Evolutionary conservation across 164 flowering plant genomes (phyloP), one percentile per base, ranked within the genome.

Genomic region (Dillenia suffruticosa): DNA sequence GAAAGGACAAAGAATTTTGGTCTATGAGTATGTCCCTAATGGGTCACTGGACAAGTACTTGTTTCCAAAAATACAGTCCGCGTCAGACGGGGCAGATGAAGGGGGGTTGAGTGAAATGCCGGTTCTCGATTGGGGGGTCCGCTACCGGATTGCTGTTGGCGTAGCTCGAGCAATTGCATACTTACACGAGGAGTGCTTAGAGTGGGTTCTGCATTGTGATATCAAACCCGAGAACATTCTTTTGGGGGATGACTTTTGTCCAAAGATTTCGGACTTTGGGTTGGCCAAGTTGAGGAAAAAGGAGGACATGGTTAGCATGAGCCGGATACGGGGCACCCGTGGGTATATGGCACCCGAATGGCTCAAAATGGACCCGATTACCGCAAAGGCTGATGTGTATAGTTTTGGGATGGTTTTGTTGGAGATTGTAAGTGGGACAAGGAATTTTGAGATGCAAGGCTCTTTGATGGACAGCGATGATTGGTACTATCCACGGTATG

Each of bases 271-370:
- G 1, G 97, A 90, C 68, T 90, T 90, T 56, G 95, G 97, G 62
- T 45, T 90, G 17, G 82, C 97, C 2, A 88, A 88, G 76, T 61
- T 84, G 49, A 72, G 74, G 69, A 82, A 82, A 66, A 82, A 82
- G 46, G 85, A 83, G 52, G 87, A 82, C 22, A 74, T 76, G 67
- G 83, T 83, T 56, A 81, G 74, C 63, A 80, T 86, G 84, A 84
- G 95, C 0, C 50, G 79, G 44, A 75, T 86, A 19, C 81, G 88
- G 5, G 97, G 97, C 3, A 90, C 97, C 3, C 82, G 81, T 0
- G 97, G 97, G 47, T 90, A 90, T 79, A 62, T 90, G 82, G 97
- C 94, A 10, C 97, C 92, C 0, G 97, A 90, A 60, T 86, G 92
- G 90, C 63, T 70, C 2, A 75, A 67, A 13, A 32, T 49, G 44